Percentiles rank a stretch among this genome's conserved stretches.
Evolutionary conservation across 192 early-diverging fungal genomes (phyloP).

Genomic region (Allomyces arbusculus): DNA sequence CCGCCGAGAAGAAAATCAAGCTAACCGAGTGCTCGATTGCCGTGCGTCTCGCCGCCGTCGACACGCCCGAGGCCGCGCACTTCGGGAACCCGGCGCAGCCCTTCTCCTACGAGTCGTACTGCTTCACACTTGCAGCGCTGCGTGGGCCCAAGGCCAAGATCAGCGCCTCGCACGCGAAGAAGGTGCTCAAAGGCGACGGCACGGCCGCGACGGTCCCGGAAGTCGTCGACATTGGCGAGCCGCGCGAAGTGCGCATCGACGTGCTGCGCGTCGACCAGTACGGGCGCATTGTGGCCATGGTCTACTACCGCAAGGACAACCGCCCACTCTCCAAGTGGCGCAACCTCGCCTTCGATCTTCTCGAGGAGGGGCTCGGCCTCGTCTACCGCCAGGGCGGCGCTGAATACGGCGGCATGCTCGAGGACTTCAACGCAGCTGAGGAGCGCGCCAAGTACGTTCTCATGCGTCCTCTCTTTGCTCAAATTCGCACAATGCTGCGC

Average conservation of each 20-base stretch:
- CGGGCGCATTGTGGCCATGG: conserved; percentile 10
- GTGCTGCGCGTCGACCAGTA: conserved; percentile 13
- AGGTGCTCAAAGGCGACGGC: background rate
- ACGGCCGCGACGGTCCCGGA: background rate
- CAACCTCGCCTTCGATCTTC: conserved; percentile 11
- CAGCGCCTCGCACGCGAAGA: background rate
- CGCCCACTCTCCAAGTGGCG: background rate
- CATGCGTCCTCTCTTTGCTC: too few species aligned
- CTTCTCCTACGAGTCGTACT: conserved; percentile 7
- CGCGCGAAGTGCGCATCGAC: conserved; percentile 1
- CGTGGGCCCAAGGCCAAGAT: background rate
- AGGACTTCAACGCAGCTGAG: background rate
- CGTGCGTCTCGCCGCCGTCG: conserved; percentile 14
- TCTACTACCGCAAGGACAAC: background rate
- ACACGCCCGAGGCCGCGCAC: conserved; percentile 15
- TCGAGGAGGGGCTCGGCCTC: conserved; percentile 7
- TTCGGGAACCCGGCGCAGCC: conserved; percentile 12
- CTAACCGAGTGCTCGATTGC: conserved; percentile 10
- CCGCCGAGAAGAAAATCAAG: too few species aligned
- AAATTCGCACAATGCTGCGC: too few species aligned
- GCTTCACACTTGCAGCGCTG: conserved; percentile 2
- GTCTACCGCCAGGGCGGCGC: conserved; percentile 10
- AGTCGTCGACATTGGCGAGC: background rate
- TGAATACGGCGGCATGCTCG: conserved; percentile 8
- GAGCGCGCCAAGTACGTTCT: too few species aligned